Conservation (phyloP, 352 stramenopile species). For the Pythium periplocum region DNA sequence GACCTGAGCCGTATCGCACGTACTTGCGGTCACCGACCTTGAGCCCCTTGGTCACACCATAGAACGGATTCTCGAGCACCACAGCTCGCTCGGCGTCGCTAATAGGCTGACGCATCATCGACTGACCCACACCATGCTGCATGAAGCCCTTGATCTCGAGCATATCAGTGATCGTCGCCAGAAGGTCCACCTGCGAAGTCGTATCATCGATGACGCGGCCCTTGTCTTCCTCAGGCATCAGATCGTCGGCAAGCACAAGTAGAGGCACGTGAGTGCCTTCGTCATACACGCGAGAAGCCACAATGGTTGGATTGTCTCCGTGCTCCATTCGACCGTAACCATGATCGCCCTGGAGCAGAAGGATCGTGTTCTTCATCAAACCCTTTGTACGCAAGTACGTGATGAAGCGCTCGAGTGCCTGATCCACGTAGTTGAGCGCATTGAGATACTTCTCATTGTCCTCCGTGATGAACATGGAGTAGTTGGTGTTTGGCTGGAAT, state of each 20-base stretch:
- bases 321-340: slow-evolving; percentile 12
- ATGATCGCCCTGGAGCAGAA: slow-evolving; percentile 15
- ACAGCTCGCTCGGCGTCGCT: background rate
- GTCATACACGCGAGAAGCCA: slow-evolving; percentile 7
- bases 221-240: slow-evolving; percentile 8
- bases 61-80: slow-evolving; percentile 1
- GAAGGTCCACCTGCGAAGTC: slow-evolving; percentile 6
- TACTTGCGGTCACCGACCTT: background rate
- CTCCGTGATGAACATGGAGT: slow-evolving; percentile 5
- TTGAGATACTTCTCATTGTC: slow-evolving; percentile 10
- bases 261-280: slow-evolving; percentile 9
- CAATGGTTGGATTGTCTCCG: slow-evolving; percentile 11
- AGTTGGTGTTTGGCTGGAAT: slow-evolving; percentile 9
- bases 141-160: slow-evolving; percentile 6
- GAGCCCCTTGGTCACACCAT: background rate
- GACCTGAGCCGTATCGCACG: background rate
- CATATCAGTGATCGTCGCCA: slow-evolving; percentile 11
- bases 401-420: slow-evolving; percentile 9
- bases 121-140: slow-evolving; percentile 12
- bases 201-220: slow-evolving; percentile 9
- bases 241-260: slow-evolving; percentile 6
- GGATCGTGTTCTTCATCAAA: slow-evolving; percentile 15
- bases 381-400: slow-evolving; percentile 3
- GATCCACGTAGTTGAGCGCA: slow-evolving; percentile 11
- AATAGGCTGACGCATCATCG: slow-evolving; percentile 3